Conservation (phyloP, 2,329 filamentous ascomycete genomes). For the Drechslerella coelobrocha region DNA sequence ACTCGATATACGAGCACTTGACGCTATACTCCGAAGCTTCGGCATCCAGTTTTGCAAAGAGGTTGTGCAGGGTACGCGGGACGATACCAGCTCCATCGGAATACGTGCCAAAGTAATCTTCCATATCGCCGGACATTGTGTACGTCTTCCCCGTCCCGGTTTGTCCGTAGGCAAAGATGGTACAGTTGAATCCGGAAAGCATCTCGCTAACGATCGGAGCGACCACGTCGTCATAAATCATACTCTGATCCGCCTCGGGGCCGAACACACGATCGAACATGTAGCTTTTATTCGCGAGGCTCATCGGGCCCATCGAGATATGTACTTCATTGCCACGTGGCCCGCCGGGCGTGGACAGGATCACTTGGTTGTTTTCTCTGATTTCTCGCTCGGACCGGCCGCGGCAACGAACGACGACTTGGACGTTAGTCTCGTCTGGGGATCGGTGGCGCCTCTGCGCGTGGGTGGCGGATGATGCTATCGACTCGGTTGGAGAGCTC, state of each 20-base stretch:
- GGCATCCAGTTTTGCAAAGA: constrained; percentile 83
- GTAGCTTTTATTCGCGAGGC: constrained; percentile 94
- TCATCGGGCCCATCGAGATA: constrained; percentile 88
- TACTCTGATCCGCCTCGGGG: constrained; percentile 87
- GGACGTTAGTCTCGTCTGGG: constrained; percentile 91
- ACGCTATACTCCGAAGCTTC: constrained; percentile 84
- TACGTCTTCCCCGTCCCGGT: constrained; percentile 99
- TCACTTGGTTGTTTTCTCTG: constrained; percentile 90
- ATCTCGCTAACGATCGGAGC: constrained; percentile 95
- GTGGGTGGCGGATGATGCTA: constrained; percentile 65
- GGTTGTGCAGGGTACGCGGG: constrained; percentile 82
- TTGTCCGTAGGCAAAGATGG: constrained; percentile 97
- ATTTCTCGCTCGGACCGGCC: constrained; percentile 92
- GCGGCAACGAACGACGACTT: constrained; percentile 92
- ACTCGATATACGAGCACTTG: constrained; percentile 97
- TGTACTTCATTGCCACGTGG: constrained; percentile 83
- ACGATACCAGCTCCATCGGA: constrained; percentile 95
- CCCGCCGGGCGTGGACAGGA: constrained; percentile 80
- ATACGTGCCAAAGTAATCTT: constrained; percentile 79
- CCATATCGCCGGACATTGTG: constrained; percentile 99
- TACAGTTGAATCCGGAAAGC: constrained; percentile 93
- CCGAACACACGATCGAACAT: constrained; percentile 98
- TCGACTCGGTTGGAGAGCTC: constrained; percentile 74
- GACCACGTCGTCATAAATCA: constrained; percentile 95
- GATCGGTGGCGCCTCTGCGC: constrained; percentile 59